Percentiles rank a stretch among this genome's conserved stretches.
These are phyloP conservation scores for Wallemia hederae DNA, from an alignment of 1,284 basidiomycete genomes.

Conservation along the genomic window DNA sequence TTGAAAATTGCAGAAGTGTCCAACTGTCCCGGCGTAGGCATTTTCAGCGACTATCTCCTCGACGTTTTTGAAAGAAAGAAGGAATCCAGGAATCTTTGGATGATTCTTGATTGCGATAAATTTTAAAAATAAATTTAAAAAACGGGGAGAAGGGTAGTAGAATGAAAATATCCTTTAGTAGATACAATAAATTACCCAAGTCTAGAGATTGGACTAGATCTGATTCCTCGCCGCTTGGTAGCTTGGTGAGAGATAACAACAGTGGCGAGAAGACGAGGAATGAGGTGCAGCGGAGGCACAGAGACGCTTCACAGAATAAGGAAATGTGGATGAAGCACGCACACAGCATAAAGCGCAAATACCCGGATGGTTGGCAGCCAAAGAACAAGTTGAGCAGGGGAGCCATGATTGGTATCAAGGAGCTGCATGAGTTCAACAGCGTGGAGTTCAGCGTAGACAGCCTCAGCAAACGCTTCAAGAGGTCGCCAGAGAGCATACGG, in stretches of 20 bases:
- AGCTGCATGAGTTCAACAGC: background rate
- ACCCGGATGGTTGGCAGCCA: background rate
- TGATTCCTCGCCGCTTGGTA: background rate
- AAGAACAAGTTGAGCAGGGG: background rate
- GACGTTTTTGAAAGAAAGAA: background rate
- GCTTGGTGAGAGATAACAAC: background rate
- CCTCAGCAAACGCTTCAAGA: background rate
- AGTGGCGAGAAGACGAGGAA: background rate
- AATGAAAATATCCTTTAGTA: background rate
- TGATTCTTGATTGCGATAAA: too few relatives aligned
- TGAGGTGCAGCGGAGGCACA: background rate
- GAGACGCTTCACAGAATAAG: too few relatives aligned
- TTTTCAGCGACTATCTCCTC: background rate
- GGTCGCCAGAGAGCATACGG: background rate
- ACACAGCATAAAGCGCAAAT: background rate
- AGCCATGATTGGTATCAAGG: background rate
- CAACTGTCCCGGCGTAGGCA: conserved; percentile 11
- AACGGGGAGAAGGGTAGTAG: background rate
- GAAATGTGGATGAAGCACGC: background rate
- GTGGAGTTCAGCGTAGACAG: background rate
- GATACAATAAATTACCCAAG: background rate
- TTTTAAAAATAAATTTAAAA: background rate
- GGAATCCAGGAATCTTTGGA: too few relatives aligned
- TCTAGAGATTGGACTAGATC: background rate
- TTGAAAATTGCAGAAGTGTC: conserved; percentile 36